Evolutionary conservation across 2,329 filamentous ascomycete species (phyloP).

Genomic region (Fusarium oxysporum): DNA sequence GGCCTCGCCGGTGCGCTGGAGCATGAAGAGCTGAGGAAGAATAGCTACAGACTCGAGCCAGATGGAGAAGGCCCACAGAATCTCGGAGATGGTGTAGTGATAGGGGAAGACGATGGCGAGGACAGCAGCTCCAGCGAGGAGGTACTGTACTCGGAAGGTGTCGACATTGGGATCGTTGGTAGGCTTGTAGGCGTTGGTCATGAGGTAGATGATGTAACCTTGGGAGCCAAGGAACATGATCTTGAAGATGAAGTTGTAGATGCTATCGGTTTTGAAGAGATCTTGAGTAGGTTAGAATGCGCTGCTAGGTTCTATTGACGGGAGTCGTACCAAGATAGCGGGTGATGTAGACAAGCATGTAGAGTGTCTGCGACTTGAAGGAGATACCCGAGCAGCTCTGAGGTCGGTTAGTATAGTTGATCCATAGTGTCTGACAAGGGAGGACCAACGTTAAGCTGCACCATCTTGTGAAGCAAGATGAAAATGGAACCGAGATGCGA

Average conservation of each 20-base stretch:
- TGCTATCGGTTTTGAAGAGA: slow-evolving; percentile 83
- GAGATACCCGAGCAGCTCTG: slow-evolving; percentile 98
- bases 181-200: slow-evolving; percentile 97
- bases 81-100: slow-evolving; percentile 84
- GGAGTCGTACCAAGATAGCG: slow-evolving; percentile 82
- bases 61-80: slow-evolving; percentile 97
- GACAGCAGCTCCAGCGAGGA: slow-evolving; percentile 82
- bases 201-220: slow-evolving; percentile 95
- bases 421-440: slow-evolving; percentile 15
- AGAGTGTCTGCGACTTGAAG: slow-evolving; percentile 97
- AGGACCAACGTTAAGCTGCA: slow-evolving; percentile 80
- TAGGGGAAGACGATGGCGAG: slow-evolving; percentile 87
- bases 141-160: slow-evolving; percentile 96
- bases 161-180: slow-evolving; percentile 97
- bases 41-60: slow-evolving; percentile 98
- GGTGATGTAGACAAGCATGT: slow-evolving; percentile 92
- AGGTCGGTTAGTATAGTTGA: slow-evolving; percentile 34
- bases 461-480: slow-evolving; percentile 97
- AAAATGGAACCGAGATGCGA: slow-evolving; percentile 95
- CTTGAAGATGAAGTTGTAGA: slow-evolving; percentile 97
- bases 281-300: slow-evolving; percentile 62
- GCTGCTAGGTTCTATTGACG: not conserved
- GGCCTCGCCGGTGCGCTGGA: slow-evolving; percentile 96
- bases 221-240: slow-evolving; percentile 92
- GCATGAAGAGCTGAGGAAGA: slow-evolving; percentile 96